Percentiles rank a stretch among this genome's conserved stretches.
phyloP scores from a whole-genome alignment of 805 yeast species.

The Kodamaea hsintzibuensis region DNA sequence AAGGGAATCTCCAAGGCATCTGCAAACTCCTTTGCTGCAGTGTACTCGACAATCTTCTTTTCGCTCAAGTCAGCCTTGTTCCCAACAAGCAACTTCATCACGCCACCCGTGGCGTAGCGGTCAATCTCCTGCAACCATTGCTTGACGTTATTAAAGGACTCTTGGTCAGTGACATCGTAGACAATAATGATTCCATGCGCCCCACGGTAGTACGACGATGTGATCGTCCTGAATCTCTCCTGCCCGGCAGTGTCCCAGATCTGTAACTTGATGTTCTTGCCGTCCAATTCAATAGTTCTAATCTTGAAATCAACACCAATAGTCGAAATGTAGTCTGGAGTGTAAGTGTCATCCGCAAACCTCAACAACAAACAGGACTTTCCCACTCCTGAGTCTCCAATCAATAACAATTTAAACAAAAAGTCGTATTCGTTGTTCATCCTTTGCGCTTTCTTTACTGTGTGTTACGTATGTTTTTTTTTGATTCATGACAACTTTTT shows the following conservation, averaged over 20 bases:
- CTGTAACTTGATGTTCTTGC: conserved; percentile 95
- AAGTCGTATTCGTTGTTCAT: conserved; percentile 98
- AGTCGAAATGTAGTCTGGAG: conserved; percentile 95
- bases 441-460: conserved; percentile 2
- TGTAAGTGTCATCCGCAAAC: conserved; percentile 96
- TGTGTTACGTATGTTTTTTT: conserved; percentile 9
- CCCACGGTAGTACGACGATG: conserved; percentile 96
- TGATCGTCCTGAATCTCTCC: conserved; percentile 96
- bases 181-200: conserved; percentile 98
- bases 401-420: conserved; percentile 88
- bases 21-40: conserved; percentile 96
- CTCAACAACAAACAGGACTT: conserved; percentile 92
- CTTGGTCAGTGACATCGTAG: conserved; percentile 97
- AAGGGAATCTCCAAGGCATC: conserved; percentile 93
- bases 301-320: conserved; percentile 96
- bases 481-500: conserved; percentile 7
- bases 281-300: conserved; percentile 90
- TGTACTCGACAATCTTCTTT: conserved; percentile 92
- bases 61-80: conserved; percentile 93
- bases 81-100: conserved; percentile 92
- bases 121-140: conserved; percentile 99
- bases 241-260: conserved; percentile 99
- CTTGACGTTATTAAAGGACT: conserved; percentile 91
- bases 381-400: conserved; percentile 99
- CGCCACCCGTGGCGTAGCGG: conserved; percentile 97